Evolutionary conservation across 305 asterid genomes (phyloP).

Genomic region (Fraxinus dipetala): DNA sequence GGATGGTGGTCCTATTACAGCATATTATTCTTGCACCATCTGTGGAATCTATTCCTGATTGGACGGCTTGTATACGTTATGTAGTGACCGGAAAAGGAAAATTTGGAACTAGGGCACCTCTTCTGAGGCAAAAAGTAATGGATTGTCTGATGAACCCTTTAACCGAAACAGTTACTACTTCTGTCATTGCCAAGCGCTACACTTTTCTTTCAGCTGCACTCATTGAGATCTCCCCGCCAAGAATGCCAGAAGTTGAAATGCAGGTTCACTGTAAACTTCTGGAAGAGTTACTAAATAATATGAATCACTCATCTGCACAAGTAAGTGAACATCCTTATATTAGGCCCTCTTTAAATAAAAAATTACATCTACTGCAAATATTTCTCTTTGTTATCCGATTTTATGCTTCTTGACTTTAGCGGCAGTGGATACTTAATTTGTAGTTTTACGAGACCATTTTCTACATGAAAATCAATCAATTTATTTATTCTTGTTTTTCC

Average conservation of each 20-base stretch:
- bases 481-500: not conserved
- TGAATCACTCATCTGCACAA: slow-evolving; percentile 94
- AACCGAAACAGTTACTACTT: slow-evolving; percentile 67
- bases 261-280: slow-evolving; percentile 71
- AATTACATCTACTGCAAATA: not conserved
- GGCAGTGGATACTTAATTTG: slow-evolving; percentile 9
- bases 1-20: slow-evolving; percentile 75
- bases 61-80: slow-evolving; percentile 93
- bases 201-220: slow-evolving; percentile 87
- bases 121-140: slow-evolving; percentile 72
- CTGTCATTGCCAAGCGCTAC: slow-evolving; percentile 88
- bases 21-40: slow-evolving; percentile 74
- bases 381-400: not conserved
- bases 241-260: slow-evolving; percentile 66
- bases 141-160: slow-evolving; percentile 88
- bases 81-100: slow-evolving; percentile 97
- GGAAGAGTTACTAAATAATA: slow-evolving; percentile 80
- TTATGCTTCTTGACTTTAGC: slow-evolving; percentile 12
- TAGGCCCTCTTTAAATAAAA: slow-evolving; percentile 16
- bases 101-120: slow-evolving; percentile 73
- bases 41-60: slow-evolving; percentile 95
- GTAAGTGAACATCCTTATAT: slow-evolving; percentile 47
- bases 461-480: not conserved
- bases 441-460: slow-evolving; percentile 7
- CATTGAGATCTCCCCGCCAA: slow-evolving; percentile 81